Evolutionary conservation across 1,284 basidiomycete species (phyloP), one percentile per base, ranked within the genome.

Genomic region (Coniferiporia sulphurascens): DNA sequence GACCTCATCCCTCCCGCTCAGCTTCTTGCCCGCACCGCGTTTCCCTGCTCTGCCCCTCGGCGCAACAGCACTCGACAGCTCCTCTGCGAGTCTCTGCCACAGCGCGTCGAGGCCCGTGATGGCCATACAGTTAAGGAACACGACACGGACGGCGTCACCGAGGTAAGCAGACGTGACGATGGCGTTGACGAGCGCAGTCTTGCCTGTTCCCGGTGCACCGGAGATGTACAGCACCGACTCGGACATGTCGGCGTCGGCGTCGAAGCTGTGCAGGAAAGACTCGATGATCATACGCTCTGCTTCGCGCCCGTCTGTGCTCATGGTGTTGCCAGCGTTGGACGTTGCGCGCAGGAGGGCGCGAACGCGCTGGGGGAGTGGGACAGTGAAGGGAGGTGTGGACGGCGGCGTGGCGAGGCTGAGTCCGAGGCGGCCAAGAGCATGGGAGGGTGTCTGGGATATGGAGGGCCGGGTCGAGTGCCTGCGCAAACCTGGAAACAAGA

Each of bases 91-190:
- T 43, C 81, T 78, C 50, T 84, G 79, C 86, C 88, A 91, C 48
- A 92, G 76, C n/a, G 78, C 77, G 60, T 88, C 86, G 48, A 86
- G 70, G 58, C 72, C 76, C 49, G 77, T 78, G 52, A 91, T 72
- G 2, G 86, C 84, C 87, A 92, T 91, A 70, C 90, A 92, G 65
- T 92, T 92, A 63, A 92, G 73, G 49, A 76, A 76, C 22, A 89
- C 67, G 15, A 86, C 72, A 58, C 76, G 79, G 48, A 81, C 69
- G 21, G 74, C 66, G 22, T 77, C 73, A 12, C 71, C 68, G 9
- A 72, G 58, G 17, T 74, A 70, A 21, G 78, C 61, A 1, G 66
- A 65, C 4, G 65, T 71, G 27, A 92, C 69, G 50, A 90, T 73
- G 4, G 81, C 75, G 66, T 87, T 88, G 36, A 92, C 82, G 8